Conservation (phyloP, 768 basidiomycete species). For the Fibroporia radiculosa region DNA sequence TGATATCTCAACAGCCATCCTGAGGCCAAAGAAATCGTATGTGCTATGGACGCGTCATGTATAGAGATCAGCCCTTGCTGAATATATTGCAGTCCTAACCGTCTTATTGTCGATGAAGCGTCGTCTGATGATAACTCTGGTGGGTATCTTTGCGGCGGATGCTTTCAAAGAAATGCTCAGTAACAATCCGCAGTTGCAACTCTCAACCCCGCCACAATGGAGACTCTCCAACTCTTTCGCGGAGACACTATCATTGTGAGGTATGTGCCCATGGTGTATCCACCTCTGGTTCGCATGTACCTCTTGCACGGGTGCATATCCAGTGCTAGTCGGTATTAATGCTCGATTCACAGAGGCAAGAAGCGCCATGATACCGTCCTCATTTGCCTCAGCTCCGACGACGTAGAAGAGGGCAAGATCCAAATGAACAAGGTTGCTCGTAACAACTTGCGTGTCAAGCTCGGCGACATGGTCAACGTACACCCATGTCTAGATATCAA, state of each 20-base stretch:
- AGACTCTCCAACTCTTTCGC: conserved; percentile 84
- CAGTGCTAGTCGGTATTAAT: not conserved
- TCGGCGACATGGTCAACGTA: conserved; percentile 93
- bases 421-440: conserved; percentile 99
- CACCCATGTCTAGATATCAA: conserved; percentile 97
- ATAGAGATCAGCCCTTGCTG: not conserved
- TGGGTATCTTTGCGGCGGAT: conserved; percentile 24
- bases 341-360: conserved; percentile 61
- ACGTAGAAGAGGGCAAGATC: conserved; percentile 96
- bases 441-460: conserved; percentile 95
- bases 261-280: too few species aligned
- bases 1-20: conserved; percentile 90
- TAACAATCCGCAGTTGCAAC: conserved; percentile 64
- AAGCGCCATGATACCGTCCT: conserved; percentile 97
- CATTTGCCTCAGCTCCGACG: conserved; percentile 91
- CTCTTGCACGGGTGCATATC: too few species aligned
- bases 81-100: conserved; percentile 67
- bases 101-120: conserved; percentile 94
- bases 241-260: conserved; percentile 95
- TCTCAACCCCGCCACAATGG: conserved; percentile 95
- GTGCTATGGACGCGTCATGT: conserved; percentile 27
- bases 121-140: conserved; percentile 94
- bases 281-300: not conserved
- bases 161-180: not conserved
- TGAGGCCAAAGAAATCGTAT: conserved; percentile 96